Evolutionary conservation across 805 yeast species (phyloP).

Genomic region (Spathaspora hagerdaliae): DNA sequence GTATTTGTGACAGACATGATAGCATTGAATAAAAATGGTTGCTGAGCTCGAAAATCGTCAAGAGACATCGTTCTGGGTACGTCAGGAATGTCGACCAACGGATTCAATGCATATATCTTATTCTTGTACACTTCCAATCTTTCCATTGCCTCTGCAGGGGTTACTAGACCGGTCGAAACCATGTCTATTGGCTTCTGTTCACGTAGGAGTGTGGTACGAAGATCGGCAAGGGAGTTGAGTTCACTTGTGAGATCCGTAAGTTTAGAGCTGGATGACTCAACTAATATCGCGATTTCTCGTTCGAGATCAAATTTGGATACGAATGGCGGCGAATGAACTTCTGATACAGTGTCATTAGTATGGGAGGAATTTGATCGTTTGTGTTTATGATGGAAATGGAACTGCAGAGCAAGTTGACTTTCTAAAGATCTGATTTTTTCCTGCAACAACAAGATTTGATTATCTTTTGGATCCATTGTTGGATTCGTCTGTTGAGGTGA

Average conservation of each 20-base stretch:
- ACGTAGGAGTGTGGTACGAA: conserved; percentile 30
- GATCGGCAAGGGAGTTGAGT: conserved; percentile 44
- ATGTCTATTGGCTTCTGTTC: conserved; percentile 38
- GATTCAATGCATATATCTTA: conserved; percentile 45
- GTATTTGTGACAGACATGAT: conserved; percentile 60
- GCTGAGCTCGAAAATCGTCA: conserved; percentile 44
- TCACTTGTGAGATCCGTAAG: conserved; percentile 43
- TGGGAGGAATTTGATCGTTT: not conserved
- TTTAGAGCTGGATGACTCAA: conserved; percentile 24
- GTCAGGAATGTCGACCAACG: conserved; percentile 54
- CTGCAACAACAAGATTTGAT: conserved; percentile 2
- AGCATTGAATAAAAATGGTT: conserved; percentile 62
- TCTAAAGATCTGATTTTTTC: conserved; percentile 4
- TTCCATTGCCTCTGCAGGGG: conserved; percentile 53
- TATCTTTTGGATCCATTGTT: conserved; percentile 1
- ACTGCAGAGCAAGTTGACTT: conserved; percentile 1
- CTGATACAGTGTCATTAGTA: conserved; percentile 2
- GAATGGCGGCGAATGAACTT: conserved; percentile 16
- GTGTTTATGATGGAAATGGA: not conserved
- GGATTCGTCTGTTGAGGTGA: not conserved
- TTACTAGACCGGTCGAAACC: conserved; percentile 53
- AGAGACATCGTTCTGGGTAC: conserved; percentile 26
- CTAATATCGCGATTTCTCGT: conserved; percentile 36
- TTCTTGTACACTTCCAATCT: conserved; percentile 50
- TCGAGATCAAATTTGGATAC: conserved; percentile 34